Evolutionary conservation across 2,329 filamentous ascomycete genomes (phyloP), one percentile per base, ranked within the genome.

Genomic region (Neopestalotiopsis clavispora): DNA sequence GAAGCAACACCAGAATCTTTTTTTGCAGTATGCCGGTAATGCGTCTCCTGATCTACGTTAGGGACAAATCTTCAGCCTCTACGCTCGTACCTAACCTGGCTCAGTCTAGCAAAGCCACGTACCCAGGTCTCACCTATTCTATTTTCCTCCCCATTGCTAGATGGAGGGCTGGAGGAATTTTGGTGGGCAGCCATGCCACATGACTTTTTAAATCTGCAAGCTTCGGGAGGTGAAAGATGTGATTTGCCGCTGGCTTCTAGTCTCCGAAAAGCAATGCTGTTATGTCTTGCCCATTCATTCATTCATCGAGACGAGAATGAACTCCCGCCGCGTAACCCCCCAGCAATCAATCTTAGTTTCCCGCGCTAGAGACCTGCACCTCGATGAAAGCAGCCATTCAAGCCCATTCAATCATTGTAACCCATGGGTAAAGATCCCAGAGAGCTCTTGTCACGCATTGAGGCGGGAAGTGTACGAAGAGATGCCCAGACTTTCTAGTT

Each of bases 361-460:
- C 28, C 4, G 30, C 30, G 49, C 63, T 56, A 58, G 45, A 57
- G 13, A 66, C 56, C 63, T 66, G 63, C 63, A 66, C 23, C 42
- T 66, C 63, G 63, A 66, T 57, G 63, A 66, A 66, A 56, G 32
- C 20, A 38, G 63, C 32, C 20, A 34, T 42, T 13, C 62, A 34
- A 63, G 38, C 58, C 59, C 5, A 28, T 28, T 28, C 23, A 28
- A 28, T 28, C 23, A 28, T 28, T 59, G 57, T n/a, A 30, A 59
- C 9, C 57, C 57, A 58, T 59, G 45, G 42, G 45, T 52, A 9
- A 49, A n/a, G 13, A 49, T 49, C 45, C 45, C 42, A n/a, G n/a
- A n/a, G 45, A 52, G 45, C 45, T n/a, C 14, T 20, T 17, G 45
- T 49, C 42, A 49, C 42, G 42, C 42, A 49, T 49, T 49, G 34